Evolutionary conservation across 495 filamentous ascomycete genomes (phyloP).

Genomic region (Daldinia decipiens): DNA sequence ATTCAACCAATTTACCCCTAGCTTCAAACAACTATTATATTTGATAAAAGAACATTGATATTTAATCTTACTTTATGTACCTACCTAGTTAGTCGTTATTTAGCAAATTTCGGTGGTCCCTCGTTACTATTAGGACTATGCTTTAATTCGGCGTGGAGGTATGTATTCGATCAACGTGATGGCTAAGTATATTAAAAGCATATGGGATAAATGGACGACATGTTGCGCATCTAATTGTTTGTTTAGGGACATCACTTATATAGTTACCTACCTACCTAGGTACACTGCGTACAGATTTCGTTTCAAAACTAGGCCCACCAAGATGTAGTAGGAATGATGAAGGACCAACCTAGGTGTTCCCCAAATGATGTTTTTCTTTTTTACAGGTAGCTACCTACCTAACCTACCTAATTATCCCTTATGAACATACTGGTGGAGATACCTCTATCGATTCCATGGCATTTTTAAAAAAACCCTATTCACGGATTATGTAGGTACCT

Average conservation of each 20-base stretch:
- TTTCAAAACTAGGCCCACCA: too few relatives aligned
- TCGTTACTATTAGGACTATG: neutral
- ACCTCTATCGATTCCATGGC: neutral
- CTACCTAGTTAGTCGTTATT: neutral
- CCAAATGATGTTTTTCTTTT: neutral
- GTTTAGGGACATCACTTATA: too few relatives aligned
- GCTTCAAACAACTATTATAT: neutral
- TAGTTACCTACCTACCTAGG: too few relatives aligned
- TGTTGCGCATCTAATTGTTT: neutral
- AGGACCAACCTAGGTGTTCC: neutral
- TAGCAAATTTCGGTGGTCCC: neutral
- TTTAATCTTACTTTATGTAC: neutral
- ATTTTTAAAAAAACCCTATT: too few relatives aligned
- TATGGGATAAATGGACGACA: neutral
- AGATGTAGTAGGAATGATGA: too few relatives aligned
- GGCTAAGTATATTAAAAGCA: neutral
- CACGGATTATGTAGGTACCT: neutral
- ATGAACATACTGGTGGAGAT: neutral
- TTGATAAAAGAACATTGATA: neutral
- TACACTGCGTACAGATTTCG: too few relatives aligned
- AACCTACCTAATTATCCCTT: neutral
- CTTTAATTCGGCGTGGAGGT: neutral
- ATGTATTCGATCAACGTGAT: neutral
- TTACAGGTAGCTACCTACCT: neutral
- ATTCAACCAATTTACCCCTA: neutral